These are phyloP conservation scores for Talaromyces rugulosus DNA, from an alignment of 2,329 filamentous ascomycete genomes.

Conservation along the genomic window DNA sequence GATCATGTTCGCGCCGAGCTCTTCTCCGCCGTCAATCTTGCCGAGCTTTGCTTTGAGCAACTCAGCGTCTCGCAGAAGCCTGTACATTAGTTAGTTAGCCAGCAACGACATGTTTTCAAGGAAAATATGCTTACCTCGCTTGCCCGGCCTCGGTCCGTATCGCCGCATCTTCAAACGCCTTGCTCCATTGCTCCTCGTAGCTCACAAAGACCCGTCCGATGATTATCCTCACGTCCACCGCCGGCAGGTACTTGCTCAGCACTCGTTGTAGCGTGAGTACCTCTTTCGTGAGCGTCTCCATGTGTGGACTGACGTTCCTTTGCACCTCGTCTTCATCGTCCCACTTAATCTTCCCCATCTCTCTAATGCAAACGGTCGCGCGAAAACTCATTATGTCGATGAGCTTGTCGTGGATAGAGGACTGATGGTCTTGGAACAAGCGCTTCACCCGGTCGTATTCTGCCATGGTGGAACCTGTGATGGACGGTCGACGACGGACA, in stretches of 20 bases:
- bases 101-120: neutral
- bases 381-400: conserved; percentile 86
- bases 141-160: conserved; percentile 65
- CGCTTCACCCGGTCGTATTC: conserved; percentile 86
- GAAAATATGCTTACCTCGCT: conserved; percentile 56
- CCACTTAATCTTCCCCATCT: conserved; percentile 72
- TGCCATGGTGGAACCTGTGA: conserved; percentile 57
- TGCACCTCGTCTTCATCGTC: conserved; percentile 47
- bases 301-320: conserved; percentile 61
- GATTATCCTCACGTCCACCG: conserved; percentile 71
- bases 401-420: conserved; percentile 84
- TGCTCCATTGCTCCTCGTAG: conserved; percentile 74
- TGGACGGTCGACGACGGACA: conserved; percentile 65
- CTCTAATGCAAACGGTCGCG: conserved; percentile 67
- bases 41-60: conserved; percentile 66
- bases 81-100: conserved; percentile 30
- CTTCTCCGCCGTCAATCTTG: conserved; percentile 73
- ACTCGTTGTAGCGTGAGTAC: conserved; percentile 80
- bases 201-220: conserved; percentile 79
- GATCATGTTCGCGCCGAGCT: conserved; percentile 65
- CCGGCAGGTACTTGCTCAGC: conserved; percentile 73
- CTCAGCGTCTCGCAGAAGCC: conserved; percentile 72
- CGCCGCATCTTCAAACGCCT: conserved; percentile 61
- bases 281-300: conserved; percentile 83
- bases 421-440: conserved; percentile 81